Evolutionary conservation across 2,329 filamentous ascomycete genomes (phyloP), one percentile per base, ranked within the genome.

Genomic region (Periconia digitata): DNA sequence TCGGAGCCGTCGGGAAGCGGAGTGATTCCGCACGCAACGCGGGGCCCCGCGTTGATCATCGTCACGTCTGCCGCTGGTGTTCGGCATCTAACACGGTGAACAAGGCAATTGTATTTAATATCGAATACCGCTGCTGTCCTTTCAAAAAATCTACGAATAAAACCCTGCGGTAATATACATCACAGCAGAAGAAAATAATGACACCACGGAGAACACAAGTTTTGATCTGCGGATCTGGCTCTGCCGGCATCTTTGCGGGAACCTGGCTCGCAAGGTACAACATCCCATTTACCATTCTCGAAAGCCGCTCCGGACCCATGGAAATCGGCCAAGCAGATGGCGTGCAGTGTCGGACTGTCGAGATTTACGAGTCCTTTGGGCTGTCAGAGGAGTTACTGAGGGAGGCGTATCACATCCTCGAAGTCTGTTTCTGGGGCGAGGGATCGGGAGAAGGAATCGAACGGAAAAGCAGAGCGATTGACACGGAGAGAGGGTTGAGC

Each of bases 361-460:
- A 90, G 66, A 87, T 90, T n/a, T 82, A 90, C 46, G 85, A 90
- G 56, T 83, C 80, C 6, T 86, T 90, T 52, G 85, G 82, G 1
- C 77, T 90, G 37, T 82, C 76, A 1, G 80, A 88, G 50, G 75
- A 80, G 8, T 76, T 81, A 3, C 81, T 85, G 73, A 80, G 82
- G 18, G 85, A 89, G 57, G 77, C 81, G 2, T 86, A 86, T 59
- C 84, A 85, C 58, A 81, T 88, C 64, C 73, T 86, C 2, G 86
- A 87, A 70, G 82, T 87, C 16, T 74, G 73, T 8, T 77, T 78
- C 52, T 78, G 76, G 75, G 60, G 53, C 6, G 47, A 43, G 13
- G 42, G 37, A 15, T 46, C 41, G 6, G 43, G 35, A n/a, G 38
- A 23, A 59, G 67, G 64, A 1, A 82, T 85, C 47, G 63, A 67